Conservation (phyloP, 2,329 filamentous ascomycete species). For the Penicillium sclerotigenum region DNA sequence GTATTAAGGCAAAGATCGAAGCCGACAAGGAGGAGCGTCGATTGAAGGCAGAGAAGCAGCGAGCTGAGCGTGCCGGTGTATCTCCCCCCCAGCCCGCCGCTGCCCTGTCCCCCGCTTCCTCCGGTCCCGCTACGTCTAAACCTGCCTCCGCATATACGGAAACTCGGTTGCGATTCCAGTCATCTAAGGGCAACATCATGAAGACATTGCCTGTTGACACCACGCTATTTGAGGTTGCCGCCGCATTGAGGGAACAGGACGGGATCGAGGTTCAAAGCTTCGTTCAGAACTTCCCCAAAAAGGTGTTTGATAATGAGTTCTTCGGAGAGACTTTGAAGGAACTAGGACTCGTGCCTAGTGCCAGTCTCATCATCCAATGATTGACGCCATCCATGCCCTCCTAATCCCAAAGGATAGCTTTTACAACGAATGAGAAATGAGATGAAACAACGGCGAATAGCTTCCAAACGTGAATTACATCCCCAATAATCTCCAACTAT, state of each 20-base stretch:
- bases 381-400: neutral
- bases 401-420: neutral
- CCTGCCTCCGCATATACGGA: conserved; percentile 72
- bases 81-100: conserved; percentile 50
- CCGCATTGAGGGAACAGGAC: conserved; percentile 68
- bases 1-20: conserved; percentile 89
- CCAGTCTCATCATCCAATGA: conserved; percentile 72
- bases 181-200: conserved; percentile 68
- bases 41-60: conserved; percentile 78
- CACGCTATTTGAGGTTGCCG: conserved; percentile 87
- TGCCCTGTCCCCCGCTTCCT: conserved; percentile 42
- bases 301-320: conserved; percentile 71
- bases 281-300: conserved; percentile 80
- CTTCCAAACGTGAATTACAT: neutral
- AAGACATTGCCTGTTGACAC: conserved; percentile 88
- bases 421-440: conserved; percentile 12
- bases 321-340: conserved; percentile 92
- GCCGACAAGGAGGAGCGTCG: conserved; percentile 88
- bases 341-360: conserved; percentile 82
- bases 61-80: conserved; percentile 79
- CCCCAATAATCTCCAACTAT: neutral
- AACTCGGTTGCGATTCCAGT: conserved; percentile 78
- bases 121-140: conserved; percentile 54
- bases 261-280: conserved; percentile 72
- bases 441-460: neutral